Conservation (phyloP, 352 stramenopile genomes). For the Phytophthora litchii region DNA sequence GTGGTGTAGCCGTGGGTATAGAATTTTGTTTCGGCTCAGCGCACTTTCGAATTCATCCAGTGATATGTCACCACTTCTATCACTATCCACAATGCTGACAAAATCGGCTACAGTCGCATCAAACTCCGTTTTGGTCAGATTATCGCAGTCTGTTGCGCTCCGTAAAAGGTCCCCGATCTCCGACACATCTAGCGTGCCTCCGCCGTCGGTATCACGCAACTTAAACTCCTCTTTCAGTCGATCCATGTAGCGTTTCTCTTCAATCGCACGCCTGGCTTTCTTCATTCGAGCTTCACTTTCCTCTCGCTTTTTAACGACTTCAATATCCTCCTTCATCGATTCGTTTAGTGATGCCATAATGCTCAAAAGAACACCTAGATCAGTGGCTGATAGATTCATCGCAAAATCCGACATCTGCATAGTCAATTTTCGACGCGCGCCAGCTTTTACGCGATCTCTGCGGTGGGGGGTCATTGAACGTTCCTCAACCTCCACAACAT, state of each 20-base stretch:
- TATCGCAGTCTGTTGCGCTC: slow-evolving; percentile 67
- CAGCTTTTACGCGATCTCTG: slow-evolving; percentile 56
- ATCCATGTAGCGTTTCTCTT: slow-evolving; percentile 76
- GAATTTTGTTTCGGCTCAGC: slow-evolving; percentile 68
- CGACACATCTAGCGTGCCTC: slow-evolving; percentile 67
- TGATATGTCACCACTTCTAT: slow-evolving; percentile 84
- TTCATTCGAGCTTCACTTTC: slow-evolving; percentile 52
- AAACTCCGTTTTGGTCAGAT: slow-evolving; percentile 81
- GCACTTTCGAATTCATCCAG: slow-evolving; percentile 84
- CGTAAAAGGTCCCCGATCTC: slow-evolving; percentile 74
- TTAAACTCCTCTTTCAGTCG: slow-evolving; percentile 79
- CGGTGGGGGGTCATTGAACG: slow-evolving; percentile 24
- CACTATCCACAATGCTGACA: slow-evolving; percentile 77
- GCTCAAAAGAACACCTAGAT: slow-evolving; percentile 81
- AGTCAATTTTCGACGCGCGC: slow-evolving; percentile 63
- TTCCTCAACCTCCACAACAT: slow-evolving; percentile 46
- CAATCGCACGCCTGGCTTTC: slow-evolving; percentile 50
- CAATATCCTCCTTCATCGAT: slow-evolving; percentile 71
- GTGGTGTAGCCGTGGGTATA: slow-evolving; percentile 71
- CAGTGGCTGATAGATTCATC: slow-evolving; percentile 80
- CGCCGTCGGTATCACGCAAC: slow-evolving; percentile 71
- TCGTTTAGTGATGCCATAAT: slow-evolving; percentile 72
- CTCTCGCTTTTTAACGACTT: slow-evolving; percentile 62
- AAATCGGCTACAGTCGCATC: slow-evolving; percentile 78
- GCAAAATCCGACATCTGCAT: slow-evolving; percentile 88